Evolutionary conservation across 768 basidiomycete genomes (phyloP).

Genomic region (Cystoderma amianthinum): DNA sequence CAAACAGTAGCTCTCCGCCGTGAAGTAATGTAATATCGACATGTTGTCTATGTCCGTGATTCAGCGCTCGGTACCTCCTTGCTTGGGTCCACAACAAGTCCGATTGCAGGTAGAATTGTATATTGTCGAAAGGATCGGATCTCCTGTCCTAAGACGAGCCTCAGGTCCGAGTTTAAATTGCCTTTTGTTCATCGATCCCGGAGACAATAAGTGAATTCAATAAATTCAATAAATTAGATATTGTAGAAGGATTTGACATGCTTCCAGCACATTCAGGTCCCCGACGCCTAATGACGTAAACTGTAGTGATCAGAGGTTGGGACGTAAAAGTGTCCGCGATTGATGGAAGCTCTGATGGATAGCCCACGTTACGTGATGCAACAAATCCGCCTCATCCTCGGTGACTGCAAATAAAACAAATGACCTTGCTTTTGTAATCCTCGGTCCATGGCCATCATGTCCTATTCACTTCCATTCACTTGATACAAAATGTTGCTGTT

Average conservation of each 20-base stretch:
- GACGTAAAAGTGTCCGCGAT: conserved; percentile 1
- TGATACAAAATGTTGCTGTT: no score
- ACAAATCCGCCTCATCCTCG: conserved; percentile 1
- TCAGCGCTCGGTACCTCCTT: not conserved
- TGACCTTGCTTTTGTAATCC: not conserved
- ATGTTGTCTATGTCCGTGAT: not conserved
- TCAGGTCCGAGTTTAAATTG: no score
- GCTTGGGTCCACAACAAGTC: not conserved
- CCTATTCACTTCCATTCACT: not conserved
- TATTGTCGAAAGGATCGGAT: not conserved
- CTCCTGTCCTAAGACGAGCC: no score
- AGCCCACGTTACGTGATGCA: not conserved
- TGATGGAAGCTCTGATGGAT: conserved; percentile 2
- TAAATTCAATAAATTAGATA: no score
- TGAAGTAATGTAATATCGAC: no score
- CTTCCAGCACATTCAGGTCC: not conserved
- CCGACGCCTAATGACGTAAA: conserved; percentile 4
- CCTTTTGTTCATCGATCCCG: no score
- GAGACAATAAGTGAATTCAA: no score
- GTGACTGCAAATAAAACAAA: not conserved
- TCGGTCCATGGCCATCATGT: not conserved
- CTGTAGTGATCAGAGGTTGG: conserved; percentile 1
- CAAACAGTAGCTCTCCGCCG: no score
- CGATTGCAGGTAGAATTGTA: not conserved
- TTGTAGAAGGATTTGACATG: no score